phyloP scores from a whole-genome alignment of 306 rosid genomes.

The Dalbergia oliveri region DNA sequence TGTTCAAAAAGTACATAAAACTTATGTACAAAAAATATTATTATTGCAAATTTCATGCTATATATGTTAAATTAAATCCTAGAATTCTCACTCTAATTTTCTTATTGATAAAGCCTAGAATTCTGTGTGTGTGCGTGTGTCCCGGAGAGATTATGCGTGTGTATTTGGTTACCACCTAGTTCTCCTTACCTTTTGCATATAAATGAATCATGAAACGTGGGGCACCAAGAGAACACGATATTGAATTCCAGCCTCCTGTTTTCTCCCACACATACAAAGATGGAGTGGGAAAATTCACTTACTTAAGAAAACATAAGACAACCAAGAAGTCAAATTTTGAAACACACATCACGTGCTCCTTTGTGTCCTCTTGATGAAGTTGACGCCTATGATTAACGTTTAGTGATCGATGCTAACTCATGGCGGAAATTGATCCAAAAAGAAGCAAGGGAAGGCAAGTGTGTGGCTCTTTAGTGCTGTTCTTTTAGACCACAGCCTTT shows the following conservation, averaged over 20 bases:
- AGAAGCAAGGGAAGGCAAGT: neutral
- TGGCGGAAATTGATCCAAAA: neutral
- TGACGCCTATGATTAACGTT: neutral
- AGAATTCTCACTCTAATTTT: too few relatives aligned
- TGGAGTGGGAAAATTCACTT: too few relatives aligned
- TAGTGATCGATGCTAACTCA: neutral
- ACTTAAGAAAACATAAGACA: too few relatives aligned
- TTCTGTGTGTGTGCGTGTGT: too few relatives aligned
- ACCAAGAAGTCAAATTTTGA: neutral
- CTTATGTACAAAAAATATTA: too few relatives aligned
- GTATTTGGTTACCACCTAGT: neutral
- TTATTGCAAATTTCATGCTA: too few relatives aligned
- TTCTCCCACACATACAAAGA: neutral
- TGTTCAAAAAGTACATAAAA: too few relatives aligned
- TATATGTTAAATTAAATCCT: too few relatives aligned
- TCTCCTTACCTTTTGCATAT: neutral
- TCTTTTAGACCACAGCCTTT: constrained; percentile 2
- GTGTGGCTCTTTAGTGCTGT: neutral
- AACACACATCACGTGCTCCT: neutral
- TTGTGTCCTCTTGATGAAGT: neutral
- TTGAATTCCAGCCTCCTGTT: neutral
- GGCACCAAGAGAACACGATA: neutral
- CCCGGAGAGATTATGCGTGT: neutral
- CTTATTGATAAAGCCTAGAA: too few relatives aligned
- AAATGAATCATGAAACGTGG: neutral